phyloP scores from a whole-genome alignment of 2,329 filamentous ascomycete species.

The Triangularia setosa region DNA sequence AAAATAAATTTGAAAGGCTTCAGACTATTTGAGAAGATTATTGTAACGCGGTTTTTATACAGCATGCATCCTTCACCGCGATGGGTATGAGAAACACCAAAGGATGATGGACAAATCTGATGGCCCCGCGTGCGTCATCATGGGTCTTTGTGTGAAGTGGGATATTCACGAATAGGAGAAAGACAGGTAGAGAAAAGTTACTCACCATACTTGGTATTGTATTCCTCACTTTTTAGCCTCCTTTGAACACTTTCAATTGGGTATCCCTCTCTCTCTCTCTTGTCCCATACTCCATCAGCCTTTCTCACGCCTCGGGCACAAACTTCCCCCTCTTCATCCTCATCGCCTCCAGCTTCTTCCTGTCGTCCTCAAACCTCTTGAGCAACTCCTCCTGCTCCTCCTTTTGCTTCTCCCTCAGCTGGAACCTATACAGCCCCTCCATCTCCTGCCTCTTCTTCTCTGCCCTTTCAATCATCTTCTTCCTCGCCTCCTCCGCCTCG shows the following conservation, averaged over 20 bases:
- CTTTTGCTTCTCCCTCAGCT: conserved; percentile 75
- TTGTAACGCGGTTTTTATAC: conserved; percentile 46
- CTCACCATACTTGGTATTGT: conserved; percentile 16
- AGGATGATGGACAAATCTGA: conserved; percentile 28
- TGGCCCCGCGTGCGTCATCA: conserved; percentile 41
- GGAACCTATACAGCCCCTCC: conserved; percentile 79
- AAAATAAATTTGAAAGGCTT: conserved; percentile 3
- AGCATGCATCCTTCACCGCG: conserved; percentile 35
- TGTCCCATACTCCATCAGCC: background rate
- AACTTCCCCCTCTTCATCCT: conserved; percentile 62
- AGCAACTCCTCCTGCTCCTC: conserved; percentile 65
- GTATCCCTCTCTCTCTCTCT: background rate
- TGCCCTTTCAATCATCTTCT: conserved; percentile 60
- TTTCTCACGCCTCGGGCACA: conserved; percentile 43
- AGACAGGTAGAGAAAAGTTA: conserved; percentile 1
- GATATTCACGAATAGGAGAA: background rate
- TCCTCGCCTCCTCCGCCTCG: conserved; percentile 59
- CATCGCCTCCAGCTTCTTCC: conserved; percentile 67
- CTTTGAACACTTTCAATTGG: background rate
- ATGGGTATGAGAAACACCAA: conserved; percentile 27
- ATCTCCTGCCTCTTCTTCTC: conserved; percentile 60
- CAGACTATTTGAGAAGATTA: conserved; percentile 37
- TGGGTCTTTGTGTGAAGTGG: conserved; percentile 17
- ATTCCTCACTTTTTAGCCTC: background rate
- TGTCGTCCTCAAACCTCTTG: conserved; percentile 72